Conservation (phyloP, 148 eudicot genomes). For the Selenicereus undatus region DNA sequence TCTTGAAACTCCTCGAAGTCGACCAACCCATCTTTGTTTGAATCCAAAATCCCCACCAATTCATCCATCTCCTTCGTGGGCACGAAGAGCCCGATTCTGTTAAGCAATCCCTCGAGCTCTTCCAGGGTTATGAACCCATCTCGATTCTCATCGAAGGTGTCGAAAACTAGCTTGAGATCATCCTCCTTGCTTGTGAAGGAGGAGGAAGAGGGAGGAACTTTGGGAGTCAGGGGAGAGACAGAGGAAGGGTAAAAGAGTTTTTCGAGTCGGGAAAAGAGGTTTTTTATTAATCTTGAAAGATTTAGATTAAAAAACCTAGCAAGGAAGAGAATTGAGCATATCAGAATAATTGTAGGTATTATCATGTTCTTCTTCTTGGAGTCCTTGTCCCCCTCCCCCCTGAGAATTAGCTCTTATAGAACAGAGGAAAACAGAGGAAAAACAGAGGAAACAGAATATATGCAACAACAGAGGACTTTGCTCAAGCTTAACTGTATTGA, state of each 20-base stretch:
- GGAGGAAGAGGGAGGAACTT: neutral
- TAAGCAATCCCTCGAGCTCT: conserved; percentile 55
- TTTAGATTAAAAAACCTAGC: conserved; percentile 14
- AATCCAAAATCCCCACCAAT: conserved; percentile 51
- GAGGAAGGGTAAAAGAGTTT: neutral
- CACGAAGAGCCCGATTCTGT: conserved; percentile 45
- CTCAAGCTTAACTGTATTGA: neutral
- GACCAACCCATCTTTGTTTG: conserved; percentile 60
- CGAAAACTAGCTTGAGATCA: conserved; percentile 47
- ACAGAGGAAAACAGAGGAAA: conserved; percentile 2
- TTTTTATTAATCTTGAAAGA: conserved; percentile 23
- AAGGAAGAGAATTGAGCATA: conserved; percentile 16
- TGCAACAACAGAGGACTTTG: neutral
- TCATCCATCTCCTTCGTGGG: conserved; percentile 43
- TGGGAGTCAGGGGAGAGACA: neutral
- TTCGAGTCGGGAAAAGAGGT: conserved; percentile 20
- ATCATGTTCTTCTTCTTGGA: conserved; percentile 17
- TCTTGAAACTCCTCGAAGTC: conserved; percentile 64
- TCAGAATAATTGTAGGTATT: conserved; percentile 17
- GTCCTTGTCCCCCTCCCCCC: neutral
- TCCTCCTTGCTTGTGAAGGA: conserved; percentile 10
- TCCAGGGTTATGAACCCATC: conserved; percentile 67
- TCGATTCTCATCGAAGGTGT: conserved; percentile 64
- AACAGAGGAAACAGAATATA: neutral
- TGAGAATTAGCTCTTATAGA: neutral